Conservation (phyloP, 331 rosid species). For the Erythrophleum ivorense region DNA sequence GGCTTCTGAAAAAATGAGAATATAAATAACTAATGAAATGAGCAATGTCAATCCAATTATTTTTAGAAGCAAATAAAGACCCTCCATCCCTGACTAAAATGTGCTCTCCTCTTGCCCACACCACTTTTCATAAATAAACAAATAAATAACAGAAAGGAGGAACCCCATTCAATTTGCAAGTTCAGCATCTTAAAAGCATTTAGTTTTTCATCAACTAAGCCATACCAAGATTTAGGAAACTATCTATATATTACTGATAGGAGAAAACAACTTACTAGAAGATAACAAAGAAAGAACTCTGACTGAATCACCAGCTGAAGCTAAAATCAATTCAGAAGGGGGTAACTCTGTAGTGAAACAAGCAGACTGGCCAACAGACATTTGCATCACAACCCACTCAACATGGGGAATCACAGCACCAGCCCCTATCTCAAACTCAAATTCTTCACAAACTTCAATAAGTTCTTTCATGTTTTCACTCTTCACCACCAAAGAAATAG, state of each 20-base stretch:
- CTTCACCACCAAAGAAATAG: conserved; percentile 62
- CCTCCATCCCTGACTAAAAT: conserved; percentile 10
- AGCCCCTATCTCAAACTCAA: conserved; percentile 91
- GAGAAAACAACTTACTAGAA: conserved; percentile 73
- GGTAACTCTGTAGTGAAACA: conserved; percentile 54
- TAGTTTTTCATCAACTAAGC: conserved; percentile 23
- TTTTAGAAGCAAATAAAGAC: neutral
- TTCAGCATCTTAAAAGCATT: neutral
- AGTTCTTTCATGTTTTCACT: conserved; percentile 53
- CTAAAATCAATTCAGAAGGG: conserved; percentile 69
- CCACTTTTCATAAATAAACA: neutral
- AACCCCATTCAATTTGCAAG: neutral
- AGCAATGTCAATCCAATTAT: conserved; percentile 6
- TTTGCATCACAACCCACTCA: conserved; percentile 73
- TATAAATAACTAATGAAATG: conserved; percentile 14
- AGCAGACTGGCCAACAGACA: conserved; percentile 86
- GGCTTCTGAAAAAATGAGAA: conserved; percentile 52
- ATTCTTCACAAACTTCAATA: conserved; percentile 73
- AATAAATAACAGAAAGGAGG: neutral
- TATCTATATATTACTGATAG: conserved; percentile 19
- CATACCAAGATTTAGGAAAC: conserved; percentile 27
- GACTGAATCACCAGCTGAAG: conserved; percentile 69
- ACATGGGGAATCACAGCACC: conserved; percentile 65
- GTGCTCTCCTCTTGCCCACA: neutral
- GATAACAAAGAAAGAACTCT: conserved; percentile 59